Evolutionary conservation across 2,329 filamentous ascomycete species (phyloP).

Genomic region (Ophiosphaerella narmari): DNA sequence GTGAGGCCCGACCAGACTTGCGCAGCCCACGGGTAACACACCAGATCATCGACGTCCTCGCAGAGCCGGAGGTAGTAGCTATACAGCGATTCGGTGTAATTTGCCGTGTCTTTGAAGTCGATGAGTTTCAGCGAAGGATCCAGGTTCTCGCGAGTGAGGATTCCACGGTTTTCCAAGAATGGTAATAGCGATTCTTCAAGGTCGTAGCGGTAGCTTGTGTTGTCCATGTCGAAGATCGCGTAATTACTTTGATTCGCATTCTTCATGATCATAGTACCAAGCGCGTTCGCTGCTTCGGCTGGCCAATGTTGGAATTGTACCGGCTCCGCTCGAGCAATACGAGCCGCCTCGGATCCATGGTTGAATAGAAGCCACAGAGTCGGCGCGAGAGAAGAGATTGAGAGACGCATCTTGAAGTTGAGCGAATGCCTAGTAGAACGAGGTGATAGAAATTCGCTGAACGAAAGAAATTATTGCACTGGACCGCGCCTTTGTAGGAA

Average conservation of each 20-base stretch:
- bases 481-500: too few species aligned
- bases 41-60: slow-evolving; percentile 30
- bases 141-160: slow-evolving; percentile 34
- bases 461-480: too few species aligned
- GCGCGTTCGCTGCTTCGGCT: slow-evolving; percentile 27
- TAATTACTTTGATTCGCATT: slow-evolving; percentile 40
- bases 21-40: slow-evolving; percentile 39
- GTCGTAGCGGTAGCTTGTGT: slow-evolving; percentile 37
- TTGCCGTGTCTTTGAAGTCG: slow-evolving; percentile 39
- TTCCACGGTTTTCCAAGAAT: slow-evolving; percentile 37
- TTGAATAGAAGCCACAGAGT: slow-evolving; percentile 26
- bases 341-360: slow-evolving; percentile 9
- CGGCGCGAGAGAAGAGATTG: slow-evolving; percentile 14
- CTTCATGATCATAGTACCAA: slow-evolving; percentile 32
- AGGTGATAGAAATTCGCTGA: not conserved
- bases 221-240: slow-evolving; percentile 41
- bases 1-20: slow-evolving; percentile 37
- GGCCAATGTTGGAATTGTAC: slow-evolving; percentile 33
- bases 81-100: slow-evolving; percentile 37
- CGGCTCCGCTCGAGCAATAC: slow-evolving; percentile 7
- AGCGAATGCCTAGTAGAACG: not conserved
- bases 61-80: slow-evolving; percentile 39
- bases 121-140: slow-evolving; percentile 36
- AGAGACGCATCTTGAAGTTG: not conserved
- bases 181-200: slow-evolving; percentile 36